Evolutionary conservation across 495 filamentous ascomycete species (phyloP).

Genomic region (Amphirosellinia nigrospora): DNA sequence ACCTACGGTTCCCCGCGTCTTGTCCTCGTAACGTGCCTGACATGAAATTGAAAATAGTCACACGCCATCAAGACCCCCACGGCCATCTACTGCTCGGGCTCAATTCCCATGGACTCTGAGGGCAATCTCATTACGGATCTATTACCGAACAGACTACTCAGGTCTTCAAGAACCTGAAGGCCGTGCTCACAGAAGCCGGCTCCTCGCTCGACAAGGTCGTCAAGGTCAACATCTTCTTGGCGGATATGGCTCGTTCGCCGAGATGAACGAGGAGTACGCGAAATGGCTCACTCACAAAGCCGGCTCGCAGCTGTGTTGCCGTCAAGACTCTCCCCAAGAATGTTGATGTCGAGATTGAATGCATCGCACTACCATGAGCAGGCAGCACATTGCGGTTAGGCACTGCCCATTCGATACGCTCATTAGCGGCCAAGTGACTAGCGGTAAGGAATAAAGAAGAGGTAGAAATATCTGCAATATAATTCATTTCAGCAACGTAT

Average conservation of each 20-base stretch:
- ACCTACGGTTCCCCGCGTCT: not conserved
- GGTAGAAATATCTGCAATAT: not conserved
- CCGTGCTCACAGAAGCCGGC: conserved; percentile 77
- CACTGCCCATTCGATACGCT: not conserved
- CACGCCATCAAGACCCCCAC: conserved; percentile 86
- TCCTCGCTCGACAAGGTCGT: conserved; percentile 76
- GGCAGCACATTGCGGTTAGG: not conserved
- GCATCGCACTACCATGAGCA: conserved; percentile 71
- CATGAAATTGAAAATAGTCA: conserved; percentile 59
- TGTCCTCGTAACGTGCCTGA: conserved; percentile 8
- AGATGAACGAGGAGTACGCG: conserved; percentile 89
- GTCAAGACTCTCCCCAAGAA: conserved; percentile 89
- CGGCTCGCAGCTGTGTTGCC: conserved; percentile 90
- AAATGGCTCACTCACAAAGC: conserved; percentile 89
- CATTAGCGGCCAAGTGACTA: not conserved
- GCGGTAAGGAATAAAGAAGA: not conserved
- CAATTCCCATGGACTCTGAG: conserved; percentile 79
- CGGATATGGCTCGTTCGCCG: conserved; percentile 83
- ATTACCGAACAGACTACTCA: conserved; percentile 77
- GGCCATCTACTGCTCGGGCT: conserved; percentile 90
- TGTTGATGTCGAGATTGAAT: conserved; percentile 92
- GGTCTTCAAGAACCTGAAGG: conserved; percentile 79
- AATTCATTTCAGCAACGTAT: not conserved
- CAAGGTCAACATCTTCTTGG: conserved; percentile 84
- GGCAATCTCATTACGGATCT: conserved; percentile 77